Percentiles rank a stretch among this genome's conserved stretches.
phyloP scores from a whole-genome alignment of 306 rosid genomes.

The Vachellia collinsii region DNA sequence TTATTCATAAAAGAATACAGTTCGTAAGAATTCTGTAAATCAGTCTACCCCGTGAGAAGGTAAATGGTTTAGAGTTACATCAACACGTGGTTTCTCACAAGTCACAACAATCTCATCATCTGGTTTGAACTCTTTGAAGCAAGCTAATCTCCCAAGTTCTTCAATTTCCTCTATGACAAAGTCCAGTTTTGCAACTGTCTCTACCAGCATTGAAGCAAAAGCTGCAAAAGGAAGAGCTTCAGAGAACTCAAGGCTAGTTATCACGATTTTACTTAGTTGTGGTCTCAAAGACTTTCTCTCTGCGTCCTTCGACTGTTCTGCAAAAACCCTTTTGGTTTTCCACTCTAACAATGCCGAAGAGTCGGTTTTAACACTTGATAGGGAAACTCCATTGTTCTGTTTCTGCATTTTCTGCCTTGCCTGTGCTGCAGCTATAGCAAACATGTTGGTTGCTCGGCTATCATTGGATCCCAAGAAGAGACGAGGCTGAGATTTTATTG shows the following conservation, averaged over 20 bases:
- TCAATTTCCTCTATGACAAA: constrained; percentile 82
- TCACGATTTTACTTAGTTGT: constrained; percentile 79
- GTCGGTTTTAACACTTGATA: constrained; percentile 85
- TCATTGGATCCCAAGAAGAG: constrained; percentile 85
- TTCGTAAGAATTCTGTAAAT: constrained; percentile 21
- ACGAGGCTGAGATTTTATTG: constrained; percentile 91
- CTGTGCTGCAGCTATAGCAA: constrained; percentile 71
- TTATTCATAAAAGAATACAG: constrained; percentile 35
- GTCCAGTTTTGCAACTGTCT: constrained; percentile 89
- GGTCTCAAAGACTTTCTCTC: constrained; percentile 71
- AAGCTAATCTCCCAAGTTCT: constrained; percentile 74
- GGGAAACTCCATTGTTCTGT: constrained; percentile 47
- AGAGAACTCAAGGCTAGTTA: constrained; percentile 90
- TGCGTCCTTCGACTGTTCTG: constrained; percentile 55
- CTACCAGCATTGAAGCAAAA: constrained; percentile 92
- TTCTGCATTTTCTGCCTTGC: constrained; percentile 49
- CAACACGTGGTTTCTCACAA: constrained; percentile 56
- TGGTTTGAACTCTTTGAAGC: constrained; percentile 70
- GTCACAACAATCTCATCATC: constrained; percentile 63
- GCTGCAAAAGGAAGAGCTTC: constrained; percentile 98
- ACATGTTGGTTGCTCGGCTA: constrained; percentile 60
- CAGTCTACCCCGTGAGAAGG: constrained; percentile 65
- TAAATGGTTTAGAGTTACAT: constrained; percentile 51
- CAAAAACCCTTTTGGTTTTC: constrained; percentile 55
- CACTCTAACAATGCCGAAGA: constrained; percentile 74